Conservation (phyloP, 2,329 filamentous ascomycete genomes). For the Cladophialophora yegresii region DNA sequence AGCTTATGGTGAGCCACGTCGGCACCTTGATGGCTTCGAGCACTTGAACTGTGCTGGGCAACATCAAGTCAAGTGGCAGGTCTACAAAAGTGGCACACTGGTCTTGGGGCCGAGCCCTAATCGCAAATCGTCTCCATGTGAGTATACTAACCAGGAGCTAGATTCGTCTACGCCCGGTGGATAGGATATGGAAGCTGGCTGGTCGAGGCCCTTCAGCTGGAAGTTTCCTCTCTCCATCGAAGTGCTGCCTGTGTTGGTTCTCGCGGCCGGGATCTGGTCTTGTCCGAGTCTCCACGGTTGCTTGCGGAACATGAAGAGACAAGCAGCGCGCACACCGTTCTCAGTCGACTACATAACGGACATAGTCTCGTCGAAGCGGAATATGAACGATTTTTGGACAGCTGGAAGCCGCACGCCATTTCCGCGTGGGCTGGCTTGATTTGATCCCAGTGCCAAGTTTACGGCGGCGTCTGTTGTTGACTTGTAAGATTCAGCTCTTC, state of each 20-base stretch:
- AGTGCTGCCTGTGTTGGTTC: conserved; percentile 46
- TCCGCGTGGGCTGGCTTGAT: conserved; percentile 43
- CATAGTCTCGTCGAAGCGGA: conserved; percentile 45
- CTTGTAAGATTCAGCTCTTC: conserved; percentile 53
- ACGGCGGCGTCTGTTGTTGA: conserved; percentile 52
- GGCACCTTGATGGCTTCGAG: neutral
- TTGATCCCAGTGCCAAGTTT: conserved; percentile 49
- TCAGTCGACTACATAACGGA: conserved; percentile 42
- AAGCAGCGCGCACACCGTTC: conserved; percentile 41
- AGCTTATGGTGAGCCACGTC: conserved; percentile 44
- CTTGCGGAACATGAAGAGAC: conserved; percentile 44
- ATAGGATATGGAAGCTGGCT: conserved; percentile 42
- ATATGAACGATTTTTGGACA: conserved; percentile 46
- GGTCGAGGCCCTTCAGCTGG: conserved; percentile 39
- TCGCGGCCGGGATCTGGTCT: conserved; percentile 41
- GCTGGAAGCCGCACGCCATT: conserved; percentile 44
- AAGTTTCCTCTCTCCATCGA: conserved; percentile 42
- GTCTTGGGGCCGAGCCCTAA: conserved; percentile 42
- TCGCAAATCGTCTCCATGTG: neutral
- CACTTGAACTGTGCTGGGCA: neutral
- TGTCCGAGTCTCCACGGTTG: conserved; percentile 40
- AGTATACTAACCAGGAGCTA: conserved; percentile 1
- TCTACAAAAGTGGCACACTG: conserved; percentile 51
- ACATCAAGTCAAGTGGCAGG: conserved; percentile 33
- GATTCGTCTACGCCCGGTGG: conserved; percentile 43